A percentile compares a stretch with the other conserved stretches of the same genome.
These are phyloP conservation scores for Allium fistulosum DNA, from an alignment of 106 monocot species.

Conservation along the genomic window DNA sequence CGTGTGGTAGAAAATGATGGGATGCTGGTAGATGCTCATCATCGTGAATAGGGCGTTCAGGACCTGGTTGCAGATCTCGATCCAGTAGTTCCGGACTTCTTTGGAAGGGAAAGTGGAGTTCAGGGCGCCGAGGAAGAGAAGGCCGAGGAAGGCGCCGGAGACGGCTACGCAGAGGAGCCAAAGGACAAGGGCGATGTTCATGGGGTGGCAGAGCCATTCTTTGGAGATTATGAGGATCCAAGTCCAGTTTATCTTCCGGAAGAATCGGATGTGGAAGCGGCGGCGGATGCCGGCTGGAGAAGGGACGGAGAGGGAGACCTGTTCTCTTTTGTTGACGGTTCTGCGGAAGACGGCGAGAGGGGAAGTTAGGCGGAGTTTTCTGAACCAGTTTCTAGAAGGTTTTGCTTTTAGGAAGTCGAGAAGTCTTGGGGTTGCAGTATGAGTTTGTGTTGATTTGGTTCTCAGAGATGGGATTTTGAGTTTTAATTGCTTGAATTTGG, in stretches of 20 bases:
- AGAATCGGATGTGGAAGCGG: conserved; percentile 14
- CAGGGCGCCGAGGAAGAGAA: conserved; percentile 13
- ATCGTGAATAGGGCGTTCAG: conserved; percentile 56
- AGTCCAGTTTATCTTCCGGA: conserved; percentile 20
- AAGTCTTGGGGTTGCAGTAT: background rate
- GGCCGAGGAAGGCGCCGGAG: conserved; percentile 10
- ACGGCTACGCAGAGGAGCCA: conserved; percentile 18
- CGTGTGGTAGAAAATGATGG: conserved; percentile 37
- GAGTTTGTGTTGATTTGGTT: background rate
- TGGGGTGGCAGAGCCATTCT: conserved; percentile 13
- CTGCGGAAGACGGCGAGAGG: conserved; percentile 18
- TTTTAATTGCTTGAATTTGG: conserved; percentile 12
- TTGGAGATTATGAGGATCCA: conserved; percentile 14
- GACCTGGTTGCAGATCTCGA: conserved; percentile 41
- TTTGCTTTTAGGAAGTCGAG: conserved; percentile 18
- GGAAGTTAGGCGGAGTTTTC: conserved; percentile 17
- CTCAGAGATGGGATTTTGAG: conserved; percentile 15
- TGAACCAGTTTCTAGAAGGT: conserved; percentile 14
- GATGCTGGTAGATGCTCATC: conserved; percentile 63
- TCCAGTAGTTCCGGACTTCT: conserved; percentile 14
- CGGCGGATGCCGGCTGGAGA: conserved; percentile 27
- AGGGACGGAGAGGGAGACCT: conserved; percentile 22
- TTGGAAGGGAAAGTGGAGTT: conserved; percentile 13
- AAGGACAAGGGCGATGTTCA: conserved; percentile 23
- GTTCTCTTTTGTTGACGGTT: conserved; percentile 12